Conservation (phyloP, 768 basidiomycete genomes). For the Amyloporia xantha region DNA sequence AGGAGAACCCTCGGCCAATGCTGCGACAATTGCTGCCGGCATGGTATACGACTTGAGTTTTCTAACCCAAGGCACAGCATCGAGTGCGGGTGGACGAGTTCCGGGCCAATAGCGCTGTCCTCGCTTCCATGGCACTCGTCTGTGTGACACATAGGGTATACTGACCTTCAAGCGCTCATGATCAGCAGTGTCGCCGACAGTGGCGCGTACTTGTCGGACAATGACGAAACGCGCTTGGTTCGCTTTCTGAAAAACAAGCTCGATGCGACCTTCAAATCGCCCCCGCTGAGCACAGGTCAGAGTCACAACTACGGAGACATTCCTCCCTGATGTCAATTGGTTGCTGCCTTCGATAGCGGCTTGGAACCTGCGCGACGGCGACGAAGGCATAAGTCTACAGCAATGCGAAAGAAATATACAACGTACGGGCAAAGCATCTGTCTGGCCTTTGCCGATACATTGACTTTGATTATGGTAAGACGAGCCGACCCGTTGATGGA, state of each 20-base stretch:
- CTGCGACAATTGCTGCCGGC: background rate
- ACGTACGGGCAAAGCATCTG: background rate
- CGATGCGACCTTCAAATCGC: constrained; percentile 45
- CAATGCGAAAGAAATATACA: background rate
- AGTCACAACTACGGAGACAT: constrained; percentile 17
- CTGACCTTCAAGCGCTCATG: background rate
- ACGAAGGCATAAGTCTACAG: background rate
- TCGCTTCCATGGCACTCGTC: constrained; percentile 1
- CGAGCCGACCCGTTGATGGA: constrained; percentile 5
- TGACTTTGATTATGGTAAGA: background rate
- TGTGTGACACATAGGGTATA: background rate
- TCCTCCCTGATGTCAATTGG: background rate
- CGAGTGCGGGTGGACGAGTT: constrained; percentile 8
- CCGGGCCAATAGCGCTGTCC: background rate
- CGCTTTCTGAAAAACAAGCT: constrained; percentile 39
- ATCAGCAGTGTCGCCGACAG: constrained; percentile 1
- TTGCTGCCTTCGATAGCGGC: constrained; percentile 13
- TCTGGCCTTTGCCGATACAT: background rate
- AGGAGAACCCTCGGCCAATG: background rate
- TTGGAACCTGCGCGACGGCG: background rate
- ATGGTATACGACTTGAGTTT: constrained; percentile 10
- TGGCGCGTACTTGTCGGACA: background rate
- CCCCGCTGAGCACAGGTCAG: constrained; percentile 32
- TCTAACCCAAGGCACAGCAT: constrained; percentile 12
- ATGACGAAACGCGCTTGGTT: constrained; percentile 1